Conservation (phyloP, 2,329 filamentous ascomycete genomes). For the Alternaria hordeiaustralica region DNA sequence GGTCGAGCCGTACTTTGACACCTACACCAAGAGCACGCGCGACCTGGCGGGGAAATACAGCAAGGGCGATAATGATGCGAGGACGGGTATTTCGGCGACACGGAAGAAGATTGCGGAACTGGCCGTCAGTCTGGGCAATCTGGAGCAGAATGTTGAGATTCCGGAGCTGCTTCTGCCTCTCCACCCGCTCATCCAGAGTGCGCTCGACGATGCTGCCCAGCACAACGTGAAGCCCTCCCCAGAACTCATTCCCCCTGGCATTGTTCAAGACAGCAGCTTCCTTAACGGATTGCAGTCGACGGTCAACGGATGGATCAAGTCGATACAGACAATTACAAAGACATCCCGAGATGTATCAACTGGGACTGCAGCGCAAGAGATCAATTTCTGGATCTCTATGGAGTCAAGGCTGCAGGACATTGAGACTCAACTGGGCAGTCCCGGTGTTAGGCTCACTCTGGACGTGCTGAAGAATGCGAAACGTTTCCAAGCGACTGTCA, state of each 20-base stretch:
- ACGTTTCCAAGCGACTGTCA: slow-evolving; percentile 96
- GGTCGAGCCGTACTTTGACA: slow-evolving; percentile 95
- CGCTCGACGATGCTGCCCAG: slow-evolving; percentile 77
- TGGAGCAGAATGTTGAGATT: slow-evolving; percentile 98
- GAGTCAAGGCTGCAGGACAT: slow-evolving; percentile 92
- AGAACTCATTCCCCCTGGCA: slow-evolving; percentile 74
- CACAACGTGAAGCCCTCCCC: slow-evolving; percentile 73
- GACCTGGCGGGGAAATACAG: slow-evolving; percentile 61
- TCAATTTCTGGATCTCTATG: slow-evolving; percentile 99
- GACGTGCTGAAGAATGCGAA: slow-evolving; percentile 97
- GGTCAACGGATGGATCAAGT: slow-evolving; percentile 98
- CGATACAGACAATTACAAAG: slow-evolving; percentile 95
- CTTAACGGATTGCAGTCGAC: slow-evolving; percentile 92
- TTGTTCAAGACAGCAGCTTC: slow-evolving; percentile 89
- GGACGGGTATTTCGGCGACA: slow-evolving; percentile 94
- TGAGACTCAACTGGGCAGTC: slow-evolving; percentile 83
- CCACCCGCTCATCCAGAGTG: slow-evolving; percentile 85
- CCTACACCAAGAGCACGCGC: slow-evolving; percentile 75
- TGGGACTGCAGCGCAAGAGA: slow-evolving; percentile 90
- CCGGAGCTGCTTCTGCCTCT: slow-evolving; percentile 87
- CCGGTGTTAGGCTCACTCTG: slow-evolving; percentile 88
- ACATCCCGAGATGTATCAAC: slow-evolving; percentile 82
- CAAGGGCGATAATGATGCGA: slow-evolving; percentile 84
- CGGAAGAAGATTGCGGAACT: slow-evolving; percentile 97
- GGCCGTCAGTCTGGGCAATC: slow-evolving; percentile 84